Evolutionary conservation across 2,329 filamentous ascomycete species (phyloP), one percentile per base, ranked within the genome.

Genomic region (Macrophomina tecta): DNA sequence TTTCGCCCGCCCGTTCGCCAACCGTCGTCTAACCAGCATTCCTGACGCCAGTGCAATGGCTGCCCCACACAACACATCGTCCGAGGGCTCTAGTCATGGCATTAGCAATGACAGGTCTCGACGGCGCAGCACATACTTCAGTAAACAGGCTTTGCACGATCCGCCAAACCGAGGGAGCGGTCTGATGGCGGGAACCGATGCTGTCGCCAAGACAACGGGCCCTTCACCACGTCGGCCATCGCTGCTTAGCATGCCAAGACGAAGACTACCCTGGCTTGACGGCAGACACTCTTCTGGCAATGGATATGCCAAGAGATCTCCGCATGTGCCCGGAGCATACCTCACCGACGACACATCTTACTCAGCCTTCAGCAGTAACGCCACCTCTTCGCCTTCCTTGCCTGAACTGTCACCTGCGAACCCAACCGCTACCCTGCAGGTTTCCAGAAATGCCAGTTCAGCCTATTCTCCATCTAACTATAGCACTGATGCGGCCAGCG

Each of bases 221-320:
- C 51, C 40, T 45, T 28, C 56, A 28, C 46, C 55, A 38, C 48
- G 65, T 11, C n/a, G 49, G 11, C 45, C 42, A 14, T 67, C 65
- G 16, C 14, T 34, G 14, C 53, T 62, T 30, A 63, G 45, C 12
- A 12, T 42, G 14, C 45, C 56, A 12, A 64, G 58, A 38, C 68
- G 64, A 9, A 63, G 51, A 8, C 40, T 69, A 2, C 68, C 68
- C 5, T 69, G 68, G 68, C 66, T 69, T 46, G 63, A 66, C 49
- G 68, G 63, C 1, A 64, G 56, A 42, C 12, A 18, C 3, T 28
- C 45, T 4, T 53, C 53, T 32, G 18, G n/a, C 14, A 58, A 40
- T 16, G 9, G 42, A 11, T 16, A 30, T 2, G 4, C 14, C 6
- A 34, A 14, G 18, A 42, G 38, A 36, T 6, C 14, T 30, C 28